Conservation (phyloP, 306 rosid genomes). For the Notholithocarpus densiflorus region DNA sequence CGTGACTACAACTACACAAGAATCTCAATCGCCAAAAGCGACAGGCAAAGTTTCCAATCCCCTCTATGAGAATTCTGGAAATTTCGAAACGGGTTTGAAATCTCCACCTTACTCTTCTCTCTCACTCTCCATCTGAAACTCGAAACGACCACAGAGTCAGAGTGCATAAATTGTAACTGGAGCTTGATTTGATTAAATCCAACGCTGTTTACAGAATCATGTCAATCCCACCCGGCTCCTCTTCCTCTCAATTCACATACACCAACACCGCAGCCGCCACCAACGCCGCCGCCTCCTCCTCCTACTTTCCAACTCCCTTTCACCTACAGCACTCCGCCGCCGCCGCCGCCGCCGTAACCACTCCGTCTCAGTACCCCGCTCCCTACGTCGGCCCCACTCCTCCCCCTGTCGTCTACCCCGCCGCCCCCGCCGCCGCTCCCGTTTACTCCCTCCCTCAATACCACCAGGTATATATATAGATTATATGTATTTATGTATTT, state of each 20-base stretch:
- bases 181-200: not conserved
- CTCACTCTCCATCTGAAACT: too few relatives aligned
- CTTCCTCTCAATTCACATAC: constrained; percentile 53
- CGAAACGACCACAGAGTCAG: too few relatives aligned
- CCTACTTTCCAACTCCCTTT: constrained; percentile 76
- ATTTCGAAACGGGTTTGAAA: too few relatives aligned
- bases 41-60: too few relatives aligned
- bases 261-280: constrained; percentile 37
- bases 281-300: constrained; percentile 46
- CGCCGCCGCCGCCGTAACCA: constrained; percentile 18
- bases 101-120: too few relatives aligned
- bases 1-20: too few relatives aligned
- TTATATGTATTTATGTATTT: not conserved
- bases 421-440: constrained; percentile 37
- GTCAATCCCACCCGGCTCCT: constrained; percentile 51
- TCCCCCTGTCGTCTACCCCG: constrained; percentile 30
- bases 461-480: constrained; percentile 47
- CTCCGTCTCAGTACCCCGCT: constrained; percentile 44
- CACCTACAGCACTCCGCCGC: constrained; percentile 73
- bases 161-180: too few relatives aligned
- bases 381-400: constrained; percentile 47
- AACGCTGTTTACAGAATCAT: constrained; percentile 14
- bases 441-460: constrained; percentile 67
- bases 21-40: too few relatives aligned
- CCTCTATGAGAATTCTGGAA: too few relatives aligned